These are phyloP conservation scores for Flagelloscypha sp. DNA, from an alignment of 768 basidiomycete genomes.

Conservation along the genomic window DNA sequence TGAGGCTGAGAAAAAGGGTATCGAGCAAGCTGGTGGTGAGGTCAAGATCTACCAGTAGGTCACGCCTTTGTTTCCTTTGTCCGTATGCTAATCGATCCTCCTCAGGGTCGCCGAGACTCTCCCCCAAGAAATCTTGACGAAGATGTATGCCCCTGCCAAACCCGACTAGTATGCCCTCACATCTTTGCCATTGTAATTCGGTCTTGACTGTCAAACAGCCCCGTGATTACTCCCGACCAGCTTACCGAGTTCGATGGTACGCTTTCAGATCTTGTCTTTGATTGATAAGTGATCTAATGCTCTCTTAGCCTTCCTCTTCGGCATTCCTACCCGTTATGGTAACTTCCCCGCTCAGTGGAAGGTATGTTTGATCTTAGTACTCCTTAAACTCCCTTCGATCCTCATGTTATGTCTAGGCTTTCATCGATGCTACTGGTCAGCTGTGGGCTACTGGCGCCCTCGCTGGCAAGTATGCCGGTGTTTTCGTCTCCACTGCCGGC, in stretches of 20 bases:
- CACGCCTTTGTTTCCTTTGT: neutral
- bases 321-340: conserved; percentile 76
- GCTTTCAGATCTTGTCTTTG: too few relatives aligned
- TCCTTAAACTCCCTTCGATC: conserved; percentile 7
- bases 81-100: neutral
- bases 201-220: too few relatives aligned
- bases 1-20: conserved; percentile 31
- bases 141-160: conserved; percentile 68
- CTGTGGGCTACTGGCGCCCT: conserved; percentile 56
- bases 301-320: conserved; percentile 71
- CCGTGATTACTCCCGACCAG: conserved; percentile 47
- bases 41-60: conserved; percentile 50
- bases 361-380: conserved; percentile 33
- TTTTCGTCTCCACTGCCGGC: conserved; percentile 68
- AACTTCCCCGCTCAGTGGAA: conserved; percentile 77
- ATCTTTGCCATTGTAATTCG: too few relatives aligned
- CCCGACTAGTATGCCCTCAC: too few relatives aligned
- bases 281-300: too few relatives aligned
- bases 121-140: conserved; percentile 50
- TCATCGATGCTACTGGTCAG: conserved; percentile 70
- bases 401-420: conserved; percentile 32
- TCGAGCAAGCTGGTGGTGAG: conserved; percentile 39
- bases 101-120: conserved; percentile 74
- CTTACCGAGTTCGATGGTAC: conserved; percentile 56
- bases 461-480: conserved; percentile 65